A percentile compares a stretch with the other conserved stretches of the same genome.
Evolutionary conservation across 805 yeast species (phyloP).

Genomic region (Saccharomyces kudriavzevii): DNA sequence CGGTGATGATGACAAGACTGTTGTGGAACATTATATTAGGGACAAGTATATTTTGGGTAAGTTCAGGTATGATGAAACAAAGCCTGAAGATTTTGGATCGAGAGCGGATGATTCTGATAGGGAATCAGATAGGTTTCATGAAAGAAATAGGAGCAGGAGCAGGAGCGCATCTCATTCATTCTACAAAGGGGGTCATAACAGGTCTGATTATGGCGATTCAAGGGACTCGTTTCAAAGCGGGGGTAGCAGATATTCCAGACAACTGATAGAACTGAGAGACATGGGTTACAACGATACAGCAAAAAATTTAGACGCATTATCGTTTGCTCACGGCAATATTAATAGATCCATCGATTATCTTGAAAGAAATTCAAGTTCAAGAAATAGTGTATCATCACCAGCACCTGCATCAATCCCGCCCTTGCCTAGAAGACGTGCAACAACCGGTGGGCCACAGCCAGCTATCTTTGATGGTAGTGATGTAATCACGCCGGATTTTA

Average conservation of each 20-base stretch:
- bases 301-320: conserved; percentile 54
- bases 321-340: conserved; percentile 50
- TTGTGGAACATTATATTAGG: conserved; percentile 50
- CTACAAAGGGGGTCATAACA: background rate
- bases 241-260: conserved; percentile 39
- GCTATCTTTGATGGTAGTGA: conserved; percentile 29
- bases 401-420: conserved; percentile 19
- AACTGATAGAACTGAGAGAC: conserved; percentile 40
- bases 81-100: conserved; percentile 25
- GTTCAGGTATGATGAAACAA: conserved; percentile 33
- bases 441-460: conserved; percentile 28
- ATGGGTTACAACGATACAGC: conserved; percentile 55
- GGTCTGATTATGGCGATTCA: background rate
- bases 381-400: conserved; percentile 2
- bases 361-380: conserved; percentile 29
- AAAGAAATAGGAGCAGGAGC: conserved; percentile 1
- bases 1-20: conserved; percentile 56
- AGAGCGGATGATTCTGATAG: conserved; percentile 4
- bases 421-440: conserved; percentile 35
- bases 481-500: background rate
- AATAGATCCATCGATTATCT: conserved; percentile 52
- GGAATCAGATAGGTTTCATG: conserved; percentile 2
- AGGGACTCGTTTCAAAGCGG: background rate
- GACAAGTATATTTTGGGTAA: conserved; percentile 63
- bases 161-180: conserved; percentile 2